Evolutionary conservation across 164 flowering plant species (phyloP), one percentile per base, ranked within the genome.

Genomic region (Magnolia sinica): DNA sequence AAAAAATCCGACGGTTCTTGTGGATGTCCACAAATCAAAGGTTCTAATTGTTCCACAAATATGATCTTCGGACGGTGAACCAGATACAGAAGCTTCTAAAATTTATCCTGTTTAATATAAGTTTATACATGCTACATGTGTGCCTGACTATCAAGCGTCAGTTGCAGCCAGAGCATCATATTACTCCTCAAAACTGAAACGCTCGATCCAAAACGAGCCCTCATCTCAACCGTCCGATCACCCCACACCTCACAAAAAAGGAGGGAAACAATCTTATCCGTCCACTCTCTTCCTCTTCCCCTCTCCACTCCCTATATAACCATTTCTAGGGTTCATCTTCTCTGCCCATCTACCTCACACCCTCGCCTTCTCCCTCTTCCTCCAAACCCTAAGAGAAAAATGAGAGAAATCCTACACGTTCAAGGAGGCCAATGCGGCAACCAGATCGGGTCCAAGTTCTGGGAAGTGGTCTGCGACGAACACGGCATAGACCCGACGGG

Each of bases 351-450:
- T 20, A 7, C 1, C 49, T 11, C 37, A n/a, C 3, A 19, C 49
- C 23, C 49, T 49, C 45, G 4, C 18, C 23, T 14, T 2, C 22
- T 9, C 50, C 18, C 8, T 14, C 24, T 61, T 13, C 20, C 49
- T 8, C 14, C 19, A 68, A 68, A 11, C 71, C 50, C 20, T 31
- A 7, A 7, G 14, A n/a, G 68, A 65, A 79, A 85, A 61, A 86
- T 86, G 87, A 81, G 90, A 45, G 90, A 85, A 71, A 87, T 86
- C 71, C 85, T 86, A 58, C 88, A 87, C 77, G 81, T 86, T 64
- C 88, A 87, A 50, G 90, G 86, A 22, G 90, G 89, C 71, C 87
- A 87, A 73, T 87, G 87, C 73, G 89, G 89, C 19, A 87, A 87
- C 87, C 89, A 87, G 80, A 87, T 87, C 76, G 89, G 87, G 0